phyloP scores from a whole-genome alignment of 108 stramenopile genomes.

The Skeletonema costatum region DNA sequence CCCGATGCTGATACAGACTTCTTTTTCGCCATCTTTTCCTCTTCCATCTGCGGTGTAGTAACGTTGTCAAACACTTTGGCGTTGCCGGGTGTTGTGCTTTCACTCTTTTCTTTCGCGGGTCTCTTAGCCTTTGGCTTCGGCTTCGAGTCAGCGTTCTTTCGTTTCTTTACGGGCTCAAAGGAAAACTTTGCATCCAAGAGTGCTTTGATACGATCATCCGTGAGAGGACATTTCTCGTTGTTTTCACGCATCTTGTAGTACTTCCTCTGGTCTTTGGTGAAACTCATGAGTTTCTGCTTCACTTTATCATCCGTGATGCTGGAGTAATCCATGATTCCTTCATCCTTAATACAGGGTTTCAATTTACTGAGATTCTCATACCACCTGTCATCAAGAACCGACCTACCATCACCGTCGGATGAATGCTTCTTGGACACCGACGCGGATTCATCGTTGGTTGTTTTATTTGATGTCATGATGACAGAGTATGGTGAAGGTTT shows the following conservation, averaged over 20 bases:
- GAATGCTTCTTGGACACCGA: not conserved
- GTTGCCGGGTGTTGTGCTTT: not conserved
- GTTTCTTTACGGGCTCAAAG: slow-evolving; percentile 10
- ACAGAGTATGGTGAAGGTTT: not conserved
- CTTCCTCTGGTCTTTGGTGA: slow-evolving; percentile 23
- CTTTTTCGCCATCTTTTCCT: slow-evolving; percentile 6
- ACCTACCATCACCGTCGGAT: not conserved
- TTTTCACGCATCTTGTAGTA: slow-evolving; percentile 18
- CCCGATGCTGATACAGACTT: slow-evolving; percentile 2
- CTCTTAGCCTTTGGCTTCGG: slow-evolving; percentile 1
- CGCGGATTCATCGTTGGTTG: not conserved
- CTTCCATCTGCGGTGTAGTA: not conserved
- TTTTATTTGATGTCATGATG: not conserved
- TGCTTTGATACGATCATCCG: slow-evolving; percentile 6
- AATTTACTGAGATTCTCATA: slow-evolving; percentile 12
- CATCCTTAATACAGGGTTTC: slow-evolving; percentile 16
- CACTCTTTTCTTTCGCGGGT: not conserved
- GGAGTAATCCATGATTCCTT: slow-evolving; percentile 21
- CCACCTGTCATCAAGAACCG: slow-evolving; percentile 15
- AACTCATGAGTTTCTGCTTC: slow-evolving; percentile 18
- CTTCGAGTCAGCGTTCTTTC: not conserved
- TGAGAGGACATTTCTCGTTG: slow-evolving; percentile 15
- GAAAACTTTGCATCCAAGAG: slow-evolving; percentile 10
- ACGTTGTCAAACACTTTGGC: not conserved
- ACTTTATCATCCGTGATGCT: slow-evolving; percentile 8